Conservation (phyloP, 306 rosid species). For the Quercus suber region DNA sequence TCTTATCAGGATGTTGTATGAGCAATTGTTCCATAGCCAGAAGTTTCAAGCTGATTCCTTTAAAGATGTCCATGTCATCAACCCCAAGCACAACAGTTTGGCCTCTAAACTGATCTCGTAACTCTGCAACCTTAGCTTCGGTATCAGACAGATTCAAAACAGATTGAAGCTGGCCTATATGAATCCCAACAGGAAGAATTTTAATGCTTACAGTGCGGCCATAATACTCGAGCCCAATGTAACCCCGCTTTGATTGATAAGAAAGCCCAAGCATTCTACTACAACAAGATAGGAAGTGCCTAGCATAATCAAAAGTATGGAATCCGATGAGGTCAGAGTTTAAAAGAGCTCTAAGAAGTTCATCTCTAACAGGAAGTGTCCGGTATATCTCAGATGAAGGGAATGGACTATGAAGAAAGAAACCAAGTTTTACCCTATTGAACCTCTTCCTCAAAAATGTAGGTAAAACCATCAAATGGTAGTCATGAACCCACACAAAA, state of each 20-base stretch:
- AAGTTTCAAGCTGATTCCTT: slow-evolving; percentile 86
- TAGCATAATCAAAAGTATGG: slow-evolving; percentile 90
- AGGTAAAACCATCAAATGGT: slow-evolving; percentile 90
- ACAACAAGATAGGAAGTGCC: slow-evolving; percentile 89
- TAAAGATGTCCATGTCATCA: slow-evolving; percentile 73
- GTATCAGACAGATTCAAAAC: slow-evolving; percentile 68
- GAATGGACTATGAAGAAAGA: slow-evolving; percentile 64
- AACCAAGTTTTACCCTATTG: slow-evolving; percentile 49
- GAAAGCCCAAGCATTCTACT: slow-evolving; percentile 86
- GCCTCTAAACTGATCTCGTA: slow-evolving; percentile 54
- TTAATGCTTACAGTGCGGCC: slow-evolving; percentile 83
- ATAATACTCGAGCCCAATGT: slow-evolving; percentile 86
- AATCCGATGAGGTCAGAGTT: slow-evolving; percentile 87
- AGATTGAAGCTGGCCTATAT: slow-evolving; percentile 69
- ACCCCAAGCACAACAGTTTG: slow-evolving; percentile 82
- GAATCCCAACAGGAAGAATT: slow-evolving; percentile 81
- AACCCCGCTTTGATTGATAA: slow-evolving; percentile 86
- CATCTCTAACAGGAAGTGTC: slow-evolving; percentile 89
- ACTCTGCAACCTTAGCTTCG: slow-evolving; percentile 58
- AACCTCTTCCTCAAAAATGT: slow-evolving; percentile 82
- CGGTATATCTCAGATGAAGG: slow-evolving; percentile 68
- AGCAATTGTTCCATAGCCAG: slow-evolving; percentile 88
- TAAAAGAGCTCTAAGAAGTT: slow-evolving; percentile 79
- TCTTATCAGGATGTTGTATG: slow-evolving; percentile 68
- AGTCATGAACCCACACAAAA: slow-evolving; percentile 88